Evolutionary conservation across 2,329 filamentous ascomycete species (phyloP), one percentile per base, ranked within the genome.

Genomic region (Thermothelomyces thermophilus): DNA sequence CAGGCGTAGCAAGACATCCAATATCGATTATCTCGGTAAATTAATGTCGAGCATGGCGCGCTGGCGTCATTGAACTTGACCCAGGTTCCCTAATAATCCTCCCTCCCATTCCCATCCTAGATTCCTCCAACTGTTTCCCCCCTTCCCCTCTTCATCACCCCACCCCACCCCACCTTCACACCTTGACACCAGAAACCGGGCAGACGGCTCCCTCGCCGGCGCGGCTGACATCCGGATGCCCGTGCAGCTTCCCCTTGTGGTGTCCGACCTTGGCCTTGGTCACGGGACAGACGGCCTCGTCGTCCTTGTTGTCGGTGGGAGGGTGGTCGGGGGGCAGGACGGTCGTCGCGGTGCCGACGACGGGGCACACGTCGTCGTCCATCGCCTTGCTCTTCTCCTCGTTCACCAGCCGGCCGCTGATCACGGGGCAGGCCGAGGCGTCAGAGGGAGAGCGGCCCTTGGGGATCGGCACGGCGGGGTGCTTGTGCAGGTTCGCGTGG

Each of bases 361-460:
- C 68, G 49, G 69, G 69, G 50, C 69, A 72, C 16, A 72, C 63
- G 36, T 64, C 56, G 58, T 71, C 69, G 57, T 72, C 69, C 67
- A 72, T 68, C 51, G 64, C 63, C 54, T 63, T 60, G 54, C 61
- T 63, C 66, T 70, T 64, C 40, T 63, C 54, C 56, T 70, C 65
- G 56, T 63, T 60, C 47, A 68, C 62, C 36, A 69, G 55, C 52
- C 48, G 57, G 56, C 55, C 58, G 10, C 35, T 58, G 30, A 71
- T 57, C 20, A 60, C 68, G 11, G 69, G 69, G 57, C 69, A 72
- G 43, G 63, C 64, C 42, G 64, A 63, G 14, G 69, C 69, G 48
- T 70, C 68, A 34, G 55, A 55, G 7, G 63, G 51, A 13, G 62
- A 60, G 50, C 57, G 60, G 50, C 54, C 58, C 20, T 36, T 50